Evolutionary conservation across 495 filamentous ascomycete genomes (phyloP).

Genomic region (Annulohypoxylon bovei): DNA sequence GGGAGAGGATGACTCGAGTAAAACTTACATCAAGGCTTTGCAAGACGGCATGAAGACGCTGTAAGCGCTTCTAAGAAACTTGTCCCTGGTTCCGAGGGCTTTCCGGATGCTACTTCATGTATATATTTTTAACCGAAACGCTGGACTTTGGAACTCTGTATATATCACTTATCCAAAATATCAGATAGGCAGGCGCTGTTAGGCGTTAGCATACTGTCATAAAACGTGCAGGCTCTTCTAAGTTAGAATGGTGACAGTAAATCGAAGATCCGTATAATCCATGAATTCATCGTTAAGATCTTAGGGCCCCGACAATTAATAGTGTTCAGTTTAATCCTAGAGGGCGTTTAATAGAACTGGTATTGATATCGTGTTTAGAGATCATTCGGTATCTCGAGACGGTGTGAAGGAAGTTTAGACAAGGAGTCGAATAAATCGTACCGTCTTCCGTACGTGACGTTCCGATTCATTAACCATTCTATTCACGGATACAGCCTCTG

Average conservation of each 20-base stretch:
- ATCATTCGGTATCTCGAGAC: constrained; percentile 13
- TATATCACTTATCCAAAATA: constrained; percentile 9
- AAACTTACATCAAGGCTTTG: constrained; percentile 65
- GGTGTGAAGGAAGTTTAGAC: not conserved
- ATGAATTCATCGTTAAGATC: not conserved
- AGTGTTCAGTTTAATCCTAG: not conserved
- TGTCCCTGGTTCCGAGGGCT: not conserved
- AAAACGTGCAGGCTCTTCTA: no score
- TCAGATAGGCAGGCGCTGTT: no score
- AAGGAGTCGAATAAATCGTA: not conserved
- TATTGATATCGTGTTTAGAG: not conserved
- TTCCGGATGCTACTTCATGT: constrained; percentile 17
- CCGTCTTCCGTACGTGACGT: not conserved
- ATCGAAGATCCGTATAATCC: no score
- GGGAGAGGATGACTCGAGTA: constrained; percentile 68
- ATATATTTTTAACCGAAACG: constrained; percentile 8
- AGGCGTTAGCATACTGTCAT: not conserved
- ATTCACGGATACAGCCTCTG: not conserved
- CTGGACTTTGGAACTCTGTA: constrained; percentile 10
- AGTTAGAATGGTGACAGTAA: no score
- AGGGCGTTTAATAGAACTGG: not conserved
- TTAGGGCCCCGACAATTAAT: not conserved
- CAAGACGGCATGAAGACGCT: constrained; percentile 54
- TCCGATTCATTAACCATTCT: constrained; percentile 8
- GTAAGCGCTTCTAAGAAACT: constrained; percentile 7